Conservation (phyloP, 768 basidiomycete genomes). For the Clavaria fumosa region DNA sequence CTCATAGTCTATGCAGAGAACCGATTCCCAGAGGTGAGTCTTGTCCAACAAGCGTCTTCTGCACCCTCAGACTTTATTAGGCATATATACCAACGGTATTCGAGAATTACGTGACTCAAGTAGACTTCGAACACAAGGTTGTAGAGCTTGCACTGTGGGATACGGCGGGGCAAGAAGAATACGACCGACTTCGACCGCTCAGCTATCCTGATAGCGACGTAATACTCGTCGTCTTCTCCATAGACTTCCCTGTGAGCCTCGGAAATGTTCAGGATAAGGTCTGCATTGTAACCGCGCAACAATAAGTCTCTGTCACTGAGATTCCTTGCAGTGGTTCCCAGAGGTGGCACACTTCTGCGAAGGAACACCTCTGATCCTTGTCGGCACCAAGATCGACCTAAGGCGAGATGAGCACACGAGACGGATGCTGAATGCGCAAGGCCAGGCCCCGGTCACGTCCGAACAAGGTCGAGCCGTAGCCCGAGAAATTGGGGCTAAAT, state of each 20-base stretch:
- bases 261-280: conserved; percentile 99
- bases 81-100: conserved; percentile 99
- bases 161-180: conserved; percentile 99
- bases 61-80: conserved; percentile 23
- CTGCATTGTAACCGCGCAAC: conserved; percentile 15
- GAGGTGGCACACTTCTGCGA: conserved; percentile 98
- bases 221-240: conserved; percentile 97
- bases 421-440: conserved; percentile 86
- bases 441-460: conserved; percentile 85
- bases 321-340: conserved; percentile 71
- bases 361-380: conserved; percentile 88
- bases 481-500: conserved; percentile 93
- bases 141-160: conserved; percentile 99
- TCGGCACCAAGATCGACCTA: conserved; percentile 98
- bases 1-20: conserved; percentile 95
- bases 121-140: conserved; percentile 95
- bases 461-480: conserved; percentile 90
- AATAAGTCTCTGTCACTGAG: not conserved
- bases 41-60: not conserved
- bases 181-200: conserved; percentile 94
- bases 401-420: conserved; percentile 85
- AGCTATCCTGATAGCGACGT: conserved; percentile 99
- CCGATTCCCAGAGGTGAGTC: conserved; percentile 80
- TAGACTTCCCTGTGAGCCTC: conserved; percentile 94
- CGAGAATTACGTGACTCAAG: conserved; percentile 98